These are phyloP conservation scores for Polychytrium aggregatum DNA, from an alignment of 192 early-diverging fungal genomes.

Conservation along the genomic window DNA sequence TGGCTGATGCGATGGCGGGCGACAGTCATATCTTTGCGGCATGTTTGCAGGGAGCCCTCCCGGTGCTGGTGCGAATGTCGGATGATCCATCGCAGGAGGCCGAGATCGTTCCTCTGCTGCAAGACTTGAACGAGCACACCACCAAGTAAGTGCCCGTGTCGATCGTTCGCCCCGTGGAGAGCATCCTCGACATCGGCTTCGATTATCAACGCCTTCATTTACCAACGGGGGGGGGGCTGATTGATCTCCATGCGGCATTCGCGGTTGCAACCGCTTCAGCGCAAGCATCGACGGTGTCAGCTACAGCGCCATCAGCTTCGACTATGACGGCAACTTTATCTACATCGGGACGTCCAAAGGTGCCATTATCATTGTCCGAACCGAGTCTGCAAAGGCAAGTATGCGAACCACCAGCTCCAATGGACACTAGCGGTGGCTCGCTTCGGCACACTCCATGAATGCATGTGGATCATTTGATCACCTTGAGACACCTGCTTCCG, in stretches of 20 bases:
- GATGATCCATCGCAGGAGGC: no score
- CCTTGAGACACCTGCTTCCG: background rate
- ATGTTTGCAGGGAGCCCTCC: no score
- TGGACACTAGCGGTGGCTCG: background rate
- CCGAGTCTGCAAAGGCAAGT: conserved; percentile 37
- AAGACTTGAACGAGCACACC: background rate
- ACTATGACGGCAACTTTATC: conserved; percentile 15
- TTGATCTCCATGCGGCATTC: no score
- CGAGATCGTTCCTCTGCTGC: no score
- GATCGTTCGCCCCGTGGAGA: no score
- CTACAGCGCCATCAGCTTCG: conserved; percentile 8
- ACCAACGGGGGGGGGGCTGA: no score
- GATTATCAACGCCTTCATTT: no score
- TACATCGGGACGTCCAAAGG: conserved; percentile 62
- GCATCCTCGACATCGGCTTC: no score
- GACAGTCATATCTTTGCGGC: conserved; percentile 15
- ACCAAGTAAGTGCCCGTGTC: no score
- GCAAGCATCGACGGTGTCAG: conserved; percentile 7
- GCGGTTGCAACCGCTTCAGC: background rate
- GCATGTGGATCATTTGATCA: background rate
- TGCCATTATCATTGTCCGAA: conserved; percentile 46
- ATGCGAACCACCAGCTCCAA: background rate
- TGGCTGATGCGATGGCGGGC: no score
- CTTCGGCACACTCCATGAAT: background rate
- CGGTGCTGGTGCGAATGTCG: background rate